These are phyloP conservation scores for Podila epigama DNA, from an alignment of 192 early-diverging fungal genomes.

Conservation along the genomic window DNA sequence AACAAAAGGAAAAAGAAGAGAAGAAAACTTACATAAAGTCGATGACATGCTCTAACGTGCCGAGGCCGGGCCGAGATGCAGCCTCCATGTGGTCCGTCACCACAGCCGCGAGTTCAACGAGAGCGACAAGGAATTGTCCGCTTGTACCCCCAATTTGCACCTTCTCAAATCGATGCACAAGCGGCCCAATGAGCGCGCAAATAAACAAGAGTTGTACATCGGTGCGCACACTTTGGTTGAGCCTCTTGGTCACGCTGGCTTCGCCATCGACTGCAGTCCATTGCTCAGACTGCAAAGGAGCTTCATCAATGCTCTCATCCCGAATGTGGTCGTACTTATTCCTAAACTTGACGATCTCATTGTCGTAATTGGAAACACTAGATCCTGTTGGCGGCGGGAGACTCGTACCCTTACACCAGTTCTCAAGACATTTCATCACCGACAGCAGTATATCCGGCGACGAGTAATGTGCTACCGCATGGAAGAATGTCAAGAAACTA, in stretches of 20 bases:
- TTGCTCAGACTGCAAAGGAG: not conserved
- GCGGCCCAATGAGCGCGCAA: slow-evolving; percentile 74
- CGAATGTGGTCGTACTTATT: slow-evolving; percentile 1
- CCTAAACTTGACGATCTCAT: slow-evolving; percentile 14
- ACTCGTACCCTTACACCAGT: slow-evolving; percentile 26
- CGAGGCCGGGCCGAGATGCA: slow-evolving; percentile 48
- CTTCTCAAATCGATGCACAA: slow-evolving; percentile 74
- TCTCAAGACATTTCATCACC: slow-evolving; percentile 55
- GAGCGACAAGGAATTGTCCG: slow-evolving; percentile 50
- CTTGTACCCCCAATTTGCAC: slow-evolving; percentile 53
- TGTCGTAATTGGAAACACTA: slow-evolving; percentile 19
- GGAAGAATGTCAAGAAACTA: slow-evolving; percentile 74
- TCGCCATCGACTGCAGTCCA: not conserved
- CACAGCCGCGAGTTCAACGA: slow-evolving; percentile 55
- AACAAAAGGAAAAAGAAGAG: not conserved
- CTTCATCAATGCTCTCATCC: slow-evolving; percentile 10
- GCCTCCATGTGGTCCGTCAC: slow-evolving; percentile 52
- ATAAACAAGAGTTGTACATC: slow-evolving; percentile 79
- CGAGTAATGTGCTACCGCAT: slow-evolving; percentile 78
- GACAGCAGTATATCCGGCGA: slow-evolving; percentile 67
- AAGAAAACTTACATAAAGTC: slow-evolving; percentile 59
- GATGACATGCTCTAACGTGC: slow-evolving; percentile 56
- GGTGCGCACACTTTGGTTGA: slow-evolving; percentile 45
- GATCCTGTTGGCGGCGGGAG: slow-evolving; percentile 13
- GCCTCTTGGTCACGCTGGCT: slow-evolving; percentile 25